Evolutionary conservation across 768 basidiomycete genomes (phyloP).

Genomic region (Tricholoma matsutake): DNA sequence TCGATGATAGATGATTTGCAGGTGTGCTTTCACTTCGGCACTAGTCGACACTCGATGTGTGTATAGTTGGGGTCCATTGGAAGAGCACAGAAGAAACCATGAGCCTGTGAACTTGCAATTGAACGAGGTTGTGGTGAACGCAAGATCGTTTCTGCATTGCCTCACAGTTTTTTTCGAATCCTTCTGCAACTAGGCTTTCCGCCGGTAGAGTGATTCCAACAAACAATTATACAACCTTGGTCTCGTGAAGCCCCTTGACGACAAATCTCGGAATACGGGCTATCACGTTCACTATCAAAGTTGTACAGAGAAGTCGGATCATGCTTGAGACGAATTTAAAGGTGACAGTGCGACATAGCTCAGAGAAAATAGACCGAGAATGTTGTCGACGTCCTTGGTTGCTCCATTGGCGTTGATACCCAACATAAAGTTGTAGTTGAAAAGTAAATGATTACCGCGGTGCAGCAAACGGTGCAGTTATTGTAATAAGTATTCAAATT

Average conservation of each 20-base stretch:
- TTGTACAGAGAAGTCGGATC: slow-evolving; percentile 51
- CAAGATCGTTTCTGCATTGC: slow-evolving; percentile 65
- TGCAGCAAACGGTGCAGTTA: background rate
- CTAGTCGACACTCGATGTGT: slow-evolving; percentile 67
- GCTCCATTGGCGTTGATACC: background rate
- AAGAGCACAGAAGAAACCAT: slow-evolving; percentile 67
- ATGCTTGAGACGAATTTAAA: slow-evolving; percentile 28
- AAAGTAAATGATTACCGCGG: background rate
- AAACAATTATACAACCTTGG: slow-evolving; percentile 55
- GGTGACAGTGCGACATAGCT: background rate
- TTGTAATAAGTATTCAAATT: background rate
- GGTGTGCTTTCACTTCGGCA: slow-evolving; percentile 38
- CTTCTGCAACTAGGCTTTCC: slow-evolving; percentile 50
- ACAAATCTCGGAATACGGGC: slow-evolving; percentile 58
- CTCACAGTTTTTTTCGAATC: too few species aligned
- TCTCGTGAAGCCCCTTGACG: slow-evolving; percentile 39
- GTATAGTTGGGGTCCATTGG: slow-evolving; percentile 64
- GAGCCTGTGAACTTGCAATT: slow-evolving; percentile 35
- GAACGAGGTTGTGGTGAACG: background rate
- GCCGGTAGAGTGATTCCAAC: slow-evolving; percentile 14
- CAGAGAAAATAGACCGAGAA: slow-evolving; percentile 6
- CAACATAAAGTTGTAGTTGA: background rate
- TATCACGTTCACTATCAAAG: too few species aligned
- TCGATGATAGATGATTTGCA: slow-evolving; percentile 4
- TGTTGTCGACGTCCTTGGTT: slow-evolving; percentile 3